Percentiles rank a stretch among this genome's conserved stretches.
Evolutionary conservation across 1,139 yeast genomes (phyloP).

Genomic region (Yamadazyma siamensis): DNA sequence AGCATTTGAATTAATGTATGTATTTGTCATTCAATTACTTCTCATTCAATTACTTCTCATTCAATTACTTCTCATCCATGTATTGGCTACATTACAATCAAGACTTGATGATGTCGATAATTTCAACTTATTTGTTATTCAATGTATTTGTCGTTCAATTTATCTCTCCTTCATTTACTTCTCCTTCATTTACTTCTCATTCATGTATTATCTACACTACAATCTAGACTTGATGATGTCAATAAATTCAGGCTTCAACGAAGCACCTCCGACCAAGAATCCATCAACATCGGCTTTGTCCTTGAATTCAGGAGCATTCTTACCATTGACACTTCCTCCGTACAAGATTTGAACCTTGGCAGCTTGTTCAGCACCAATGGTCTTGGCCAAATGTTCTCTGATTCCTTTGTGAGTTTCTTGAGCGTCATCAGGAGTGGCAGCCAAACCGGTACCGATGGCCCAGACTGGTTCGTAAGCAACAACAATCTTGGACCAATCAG

Average conservation of each 20-base stretch:
- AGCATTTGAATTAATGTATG: too few species aligned
- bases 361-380: conserved; percentile 79
- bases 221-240: conserved; percentile 92
- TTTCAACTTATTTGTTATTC: too few species aligned
- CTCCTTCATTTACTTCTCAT: too few species aligned
- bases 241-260: conserved; percentile 95
- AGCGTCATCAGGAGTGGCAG: conserved; percentile 98
- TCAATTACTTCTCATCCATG: too few species aligned
- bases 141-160: too few species aligned
- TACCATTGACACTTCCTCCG: conserved; percentile 98
- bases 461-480: conserved; percentile 99
- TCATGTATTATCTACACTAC: too few species aligned
- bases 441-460: conserved; percentile 99
- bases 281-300: conserved; percentile 96
- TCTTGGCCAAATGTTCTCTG: conserved; percentile 74
- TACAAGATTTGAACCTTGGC: conserved; percentile 82
- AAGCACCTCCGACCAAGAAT: conserved; percentile 99
- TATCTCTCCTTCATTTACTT: too few species aligned
- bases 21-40: too few species aligned
- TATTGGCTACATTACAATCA: too few species aligned
- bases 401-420: conserved; percentile 90
- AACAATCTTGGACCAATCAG: conserved; percentile 91
- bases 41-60: too few species aligned
- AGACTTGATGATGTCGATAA: too few species aligned
- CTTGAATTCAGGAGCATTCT: conserved; percentile 86